Conservation (phyloP, 768 basidiomycete genomes). For the Macrocybe gigantea region DNA sequence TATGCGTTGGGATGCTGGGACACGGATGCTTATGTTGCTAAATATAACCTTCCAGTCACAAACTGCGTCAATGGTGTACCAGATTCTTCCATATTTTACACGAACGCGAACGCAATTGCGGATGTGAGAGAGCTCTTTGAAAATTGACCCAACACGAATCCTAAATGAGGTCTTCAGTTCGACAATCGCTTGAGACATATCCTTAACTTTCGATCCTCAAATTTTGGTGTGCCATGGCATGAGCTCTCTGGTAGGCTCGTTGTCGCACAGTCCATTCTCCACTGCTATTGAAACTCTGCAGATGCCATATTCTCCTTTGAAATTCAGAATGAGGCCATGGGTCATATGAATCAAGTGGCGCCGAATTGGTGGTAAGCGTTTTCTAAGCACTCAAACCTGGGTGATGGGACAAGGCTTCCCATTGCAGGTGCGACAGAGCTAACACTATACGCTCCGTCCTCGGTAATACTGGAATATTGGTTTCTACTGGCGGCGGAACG, state of each 20-base stretch:
- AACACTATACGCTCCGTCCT: conserved; percentile 18
- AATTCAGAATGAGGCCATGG: conserved; percentile 21
- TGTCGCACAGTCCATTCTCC: no score
- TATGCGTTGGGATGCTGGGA: conserved; percentile 22
- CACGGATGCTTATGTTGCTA: conserved; percentile 19
- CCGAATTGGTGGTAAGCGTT: conserved; percentile 17
- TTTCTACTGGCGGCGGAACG: conserved; percentile 20
- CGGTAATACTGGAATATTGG: conserved; percentile 17
- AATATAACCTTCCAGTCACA: conserved; percentile 15
- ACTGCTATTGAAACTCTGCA: background rate
- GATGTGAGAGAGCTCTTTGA: conserved; percentile 8
- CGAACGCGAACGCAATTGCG: conserved; percentile 17
- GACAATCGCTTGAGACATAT: conserved; percentile 19
- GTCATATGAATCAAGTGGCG: conserved; percentile 20
- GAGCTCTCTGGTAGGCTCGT: conserved; percentile 13
- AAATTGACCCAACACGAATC: background rate
- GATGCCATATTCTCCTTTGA: conserved; percentile 21
- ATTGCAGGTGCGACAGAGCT: conserved; percentile 15
- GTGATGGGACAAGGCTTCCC: no score
- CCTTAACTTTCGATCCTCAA: conserved; percentile 18
- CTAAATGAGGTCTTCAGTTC: conserved; percentile 8
- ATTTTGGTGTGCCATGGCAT: conserved; percentile 18
- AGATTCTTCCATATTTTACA: conserved; percentile 18
- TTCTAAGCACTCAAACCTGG: background rate
- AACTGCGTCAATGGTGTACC: conserved; percentile 19